A percentile compares a stretch with the other conserved stretches of the same genome.
Evolutionary conservation across 441 rosid genomes (phyloP).

Genomic region (Bruguiera hainesii): DNA sequence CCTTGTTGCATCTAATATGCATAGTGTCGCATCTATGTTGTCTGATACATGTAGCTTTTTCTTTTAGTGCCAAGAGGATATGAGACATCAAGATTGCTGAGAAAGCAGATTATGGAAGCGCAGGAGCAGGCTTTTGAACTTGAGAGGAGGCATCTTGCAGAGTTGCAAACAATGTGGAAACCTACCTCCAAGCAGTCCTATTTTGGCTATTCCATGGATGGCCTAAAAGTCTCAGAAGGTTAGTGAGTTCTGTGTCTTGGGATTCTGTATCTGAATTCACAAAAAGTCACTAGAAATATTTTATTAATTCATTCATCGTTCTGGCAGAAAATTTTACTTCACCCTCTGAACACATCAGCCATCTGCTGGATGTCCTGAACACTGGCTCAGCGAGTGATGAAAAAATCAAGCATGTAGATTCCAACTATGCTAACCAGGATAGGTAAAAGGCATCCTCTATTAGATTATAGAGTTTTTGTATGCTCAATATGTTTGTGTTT

Average conservation of each 20-base stretch:
- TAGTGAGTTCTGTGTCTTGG: neutral
- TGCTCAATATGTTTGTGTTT: too few species aligned
- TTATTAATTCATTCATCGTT: neutral
- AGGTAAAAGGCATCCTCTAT: constrained; percentile 25
- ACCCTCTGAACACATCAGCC: constrained; percentile 35
- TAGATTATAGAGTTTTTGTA: neutral
- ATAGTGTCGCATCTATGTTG: neutral
- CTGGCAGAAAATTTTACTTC: constrained; percentile 33
- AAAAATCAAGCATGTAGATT: constrained; percentile 24
- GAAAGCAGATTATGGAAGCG: constrained; percentile 48
- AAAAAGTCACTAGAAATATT: neutral
- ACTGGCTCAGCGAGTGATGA: constrained; percentile 29
- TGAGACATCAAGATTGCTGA: constrained; percentile 41
- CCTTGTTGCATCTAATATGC: neutral
- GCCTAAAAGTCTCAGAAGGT: constrained; percentile 43
- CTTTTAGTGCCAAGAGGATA: constrained; percentile 46
- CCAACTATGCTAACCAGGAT: constrained; percentile 36
- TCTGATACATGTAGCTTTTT: neutral
- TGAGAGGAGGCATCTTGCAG: constrained; percentile 40
- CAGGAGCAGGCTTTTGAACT: constrained; percentile 40
- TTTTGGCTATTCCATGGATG: constrained; percentile 35
- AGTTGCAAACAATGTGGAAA: constrained; percentile 34
- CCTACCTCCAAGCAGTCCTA: constrained; percentile 28
- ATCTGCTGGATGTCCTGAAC: constrained; percentile 37
- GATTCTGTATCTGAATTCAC: neutral